phyloP scores from a whole-genome alignment of 169 alveolate species.

The Amoebophrya sp. region DNA sequence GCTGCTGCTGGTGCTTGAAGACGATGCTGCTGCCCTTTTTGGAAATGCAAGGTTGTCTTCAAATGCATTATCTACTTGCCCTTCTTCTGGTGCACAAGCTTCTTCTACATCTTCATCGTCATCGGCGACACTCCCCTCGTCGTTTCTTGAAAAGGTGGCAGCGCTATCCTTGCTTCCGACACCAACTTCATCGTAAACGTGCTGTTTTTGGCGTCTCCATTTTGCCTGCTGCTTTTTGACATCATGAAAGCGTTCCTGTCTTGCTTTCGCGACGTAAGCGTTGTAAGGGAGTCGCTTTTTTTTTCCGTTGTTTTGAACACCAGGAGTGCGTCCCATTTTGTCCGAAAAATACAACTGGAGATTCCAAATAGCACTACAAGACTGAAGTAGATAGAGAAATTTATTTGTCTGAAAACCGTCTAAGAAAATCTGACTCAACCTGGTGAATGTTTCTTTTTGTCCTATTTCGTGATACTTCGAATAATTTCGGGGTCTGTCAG shows the following conservation, averaged over 20 bases:
- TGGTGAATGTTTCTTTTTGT: no score
- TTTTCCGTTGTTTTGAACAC: neutral
- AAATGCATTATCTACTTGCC: neutral
- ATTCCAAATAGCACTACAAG: no score
- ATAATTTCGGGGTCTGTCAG: no score
- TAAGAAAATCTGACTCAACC: no score
- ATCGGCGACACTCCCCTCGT: neutral
- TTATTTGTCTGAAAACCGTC: no score
- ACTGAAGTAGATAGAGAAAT: no score
- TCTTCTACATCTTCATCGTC: neutral
- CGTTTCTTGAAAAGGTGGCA: neutral
- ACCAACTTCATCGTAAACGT: neutral
- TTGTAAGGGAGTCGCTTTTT: neutral
- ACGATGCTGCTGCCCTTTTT: no score
- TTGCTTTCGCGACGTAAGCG: neutral
- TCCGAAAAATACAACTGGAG: no score
- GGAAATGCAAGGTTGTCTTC: neutral
- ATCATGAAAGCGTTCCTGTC: neutral
- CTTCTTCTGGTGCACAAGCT: no score
- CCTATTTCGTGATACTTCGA: no score
- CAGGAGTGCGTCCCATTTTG: no score
- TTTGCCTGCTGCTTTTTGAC: neutral
- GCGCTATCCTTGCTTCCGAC: neutral
- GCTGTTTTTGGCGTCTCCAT: neutral
- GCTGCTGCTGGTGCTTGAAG: no score